Base-by-base conservation (phyloP, 2,329 filamentous ascomycete species). In the Botryosphaeria agaves region DNA sequence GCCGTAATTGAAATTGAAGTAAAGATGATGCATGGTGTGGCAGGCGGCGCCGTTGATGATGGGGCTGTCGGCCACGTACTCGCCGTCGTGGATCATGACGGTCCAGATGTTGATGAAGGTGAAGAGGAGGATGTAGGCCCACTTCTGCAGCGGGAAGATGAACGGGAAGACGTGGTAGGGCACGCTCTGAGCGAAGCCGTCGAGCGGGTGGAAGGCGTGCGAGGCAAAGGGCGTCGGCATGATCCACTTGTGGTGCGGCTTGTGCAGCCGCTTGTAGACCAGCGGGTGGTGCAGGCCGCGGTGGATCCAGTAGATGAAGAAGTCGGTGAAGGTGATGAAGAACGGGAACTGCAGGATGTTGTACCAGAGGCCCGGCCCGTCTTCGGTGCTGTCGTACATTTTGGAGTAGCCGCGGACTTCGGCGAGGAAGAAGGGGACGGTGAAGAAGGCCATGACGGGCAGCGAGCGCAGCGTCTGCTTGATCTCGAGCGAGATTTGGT, bases 221-320 rank as follows among this genome's bases (percentile, higher is more conserved):
- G 77, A 84, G 25, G 87, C 85, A 52, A 72, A 94, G 1, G 87
- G 87, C 3, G 83, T 92, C 3, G 87, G 87, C 82, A 94, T 91
- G 57, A 95, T 94, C 87, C 87, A 95, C 64, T 93, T 94, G 73
- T 95, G 87, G 59, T 95, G 87, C 41, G 84, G 77, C 71, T 95
- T 95, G 70, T 95, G 87, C 29, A 94, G 66, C 41, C 64, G 64
- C 63, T 85, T 91, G 70, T 95, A 95, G 42, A 89, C 51, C 28
- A 57, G 48, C 11, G 80, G 80, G 55, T 84, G 76, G 57, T 93
- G 84, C 37, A 91, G 67, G 34, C 71, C 77, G 34, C 84, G 77
- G 61, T 92, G 84, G 46, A 91, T 87, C 68, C 78, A 82, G 66
- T 93, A 92, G 60, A 93, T 85, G 59, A 67, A 74, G 53, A 77